Base-by-base conservation (phyloP, 495 filamentous ascomycete species). In the Aspergillus sparsus region DNA sequence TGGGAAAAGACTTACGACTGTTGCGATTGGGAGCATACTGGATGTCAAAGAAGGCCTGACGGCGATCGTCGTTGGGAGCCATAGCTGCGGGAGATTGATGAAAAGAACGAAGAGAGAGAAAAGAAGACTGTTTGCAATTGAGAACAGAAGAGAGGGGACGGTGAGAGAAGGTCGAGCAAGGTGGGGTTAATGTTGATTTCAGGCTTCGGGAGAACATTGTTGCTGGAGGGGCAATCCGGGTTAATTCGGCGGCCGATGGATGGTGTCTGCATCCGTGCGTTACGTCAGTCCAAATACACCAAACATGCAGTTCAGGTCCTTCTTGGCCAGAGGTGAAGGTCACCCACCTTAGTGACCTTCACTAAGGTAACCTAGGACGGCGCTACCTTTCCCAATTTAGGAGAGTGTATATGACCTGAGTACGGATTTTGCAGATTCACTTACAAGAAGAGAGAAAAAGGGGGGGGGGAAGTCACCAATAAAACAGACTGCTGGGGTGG, bases 31-130 rank as follows among this genome's bases (percentile, higher is more conserved):
- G 88, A 64, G 80, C 68, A 58, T 82, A 82, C 77, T 80, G 76
- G 47, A 89, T 65, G 59, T 88, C 85, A 77, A 90, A 90, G 74
- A 76, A 90, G 62, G 74, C 80, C 73, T 27, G 21, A 1, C 3
- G n/a, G n/a, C n/a, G n/a, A n/a, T 87, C 81, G 76, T 84, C 79
- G 61, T 74, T 66, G 55, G 41, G 51, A 57, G 80, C 71, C 89
- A 91, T 91, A 71, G 74, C 82, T 72, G 82, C 73, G 67, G 84
- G 66, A 62, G 87, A 82, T 69, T 86, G 75, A 68, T 83, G 81
- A 74, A 90, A 91, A 64, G 76, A 76, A 72, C 84, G 79, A 56
- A 74, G 70, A 68, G 78, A 73, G 62, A 71, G 69, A 63, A 77
- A 75, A 68, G 74, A 68, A 63, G 67, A 52, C 58, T 61, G 64